Conservation (phyloP, 192 early-diverging fungal species). For the Podila epicladia region DNA sequence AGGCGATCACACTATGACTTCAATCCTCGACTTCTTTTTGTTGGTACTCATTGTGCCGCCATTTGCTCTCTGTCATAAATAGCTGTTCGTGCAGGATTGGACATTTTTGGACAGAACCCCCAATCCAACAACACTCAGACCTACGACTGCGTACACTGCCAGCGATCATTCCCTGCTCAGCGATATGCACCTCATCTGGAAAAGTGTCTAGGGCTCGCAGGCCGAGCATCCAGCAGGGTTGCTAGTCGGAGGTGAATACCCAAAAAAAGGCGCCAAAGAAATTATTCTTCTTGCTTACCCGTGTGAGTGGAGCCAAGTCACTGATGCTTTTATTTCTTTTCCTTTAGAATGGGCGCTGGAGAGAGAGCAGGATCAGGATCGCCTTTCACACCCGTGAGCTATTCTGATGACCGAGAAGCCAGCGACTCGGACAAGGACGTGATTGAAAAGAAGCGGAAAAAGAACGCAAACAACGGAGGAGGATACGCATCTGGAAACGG, state of each 20-base stretch:
- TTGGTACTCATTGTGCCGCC: background rate
- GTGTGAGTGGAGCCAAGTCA: no score
- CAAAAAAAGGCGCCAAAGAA: no score
- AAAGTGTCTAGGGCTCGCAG: slow-evolving; percentile 89
- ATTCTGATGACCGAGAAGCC: slow-evolving; percentile 44
- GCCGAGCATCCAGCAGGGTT: slow-evolving; percentile 66
- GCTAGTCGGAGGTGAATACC: slow-evolving; percentile 61
- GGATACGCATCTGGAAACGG: background rate
- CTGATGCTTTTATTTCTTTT: background rate
- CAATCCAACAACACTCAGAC: slow-evolving; percentile 64
- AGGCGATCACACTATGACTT: background rate
- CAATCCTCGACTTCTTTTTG: background rate
- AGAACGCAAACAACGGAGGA: no score
- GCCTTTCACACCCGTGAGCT: slow-evolving; percentile 47
- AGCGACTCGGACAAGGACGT: slow-evolving; percentile 48
- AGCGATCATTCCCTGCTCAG: slow-evolving; percentile 77
- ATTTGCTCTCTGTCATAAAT: background rate
- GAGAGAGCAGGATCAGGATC: slow-evolving; percentile 50
- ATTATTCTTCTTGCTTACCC: no score
- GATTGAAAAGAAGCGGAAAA: slow-evolving; percentile 42
- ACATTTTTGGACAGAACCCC: slow-evolving; percentile 74
- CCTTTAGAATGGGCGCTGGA: slow-evolving; percentile 31
- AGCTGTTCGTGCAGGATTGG: slow-evolving; percentile 60
- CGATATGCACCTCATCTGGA: slow-evolving; percentile 93
- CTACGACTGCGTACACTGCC: slow-evolving; percentile 86